Conservation (phyloP, 805 yeast species). For the Yamadazyma endophytica region DNA sequence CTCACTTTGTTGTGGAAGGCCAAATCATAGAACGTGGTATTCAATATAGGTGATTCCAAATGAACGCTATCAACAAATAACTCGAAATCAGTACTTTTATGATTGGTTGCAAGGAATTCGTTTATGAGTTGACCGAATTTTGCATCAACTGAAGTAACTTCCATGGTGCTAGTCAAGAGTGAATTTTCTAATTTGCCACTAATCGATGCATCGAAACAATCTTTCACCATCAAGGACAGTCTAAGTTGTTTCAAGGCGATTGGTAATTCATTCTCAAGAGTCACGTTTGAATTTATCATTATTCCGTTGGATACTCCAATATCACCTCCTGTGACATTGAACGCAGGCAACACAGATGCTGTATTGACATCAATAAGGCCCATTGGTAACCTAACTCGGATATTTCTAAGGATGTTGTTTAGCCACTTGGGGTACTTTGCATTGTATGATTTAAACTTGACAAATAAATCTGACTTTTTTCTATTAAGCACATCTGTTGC, state of each 20-base stretch:
- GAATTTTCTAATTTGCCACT: no score
- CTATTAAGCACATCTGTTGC: conserved; percentile 1
- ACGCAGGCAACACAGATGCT: neutral
- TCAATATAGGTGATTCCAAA: no score
- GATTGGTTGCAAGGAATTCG: no score
- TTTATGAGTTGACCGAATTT: no score
- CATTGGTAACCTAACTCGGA: conserved; percentile 4
- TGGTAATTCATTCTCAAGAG: neutral
- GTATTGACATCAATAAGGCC: conserved; percentile 1
- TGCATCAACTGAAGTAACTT: no score
- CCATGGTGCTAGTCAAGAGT: no score
- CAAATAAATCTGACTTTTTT: neutral
- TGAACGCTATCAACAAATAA: no score
- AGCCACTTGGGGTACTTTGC: conserved; percentile 10
- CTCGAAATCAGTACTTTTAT: no score
- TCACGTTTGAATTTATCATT: neutral
- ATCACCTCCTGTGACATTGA: neutral
- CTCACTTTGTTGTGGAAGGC: no score
- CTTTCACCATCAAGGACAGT: neutral
- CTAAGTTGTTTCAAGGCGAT: neutral
- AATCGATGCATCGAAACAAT: no score
- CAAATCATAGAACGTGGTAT: no score
- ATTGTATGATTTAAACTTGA: neutral
- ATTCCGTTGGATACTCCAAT: neutral
- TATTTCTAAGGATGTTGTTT: conserved; percentile 7